Base-by-base conservation (phyloP, 2,329 filamentous ascomycete species). In the Ophiocordyceps robertsii region DNA sequence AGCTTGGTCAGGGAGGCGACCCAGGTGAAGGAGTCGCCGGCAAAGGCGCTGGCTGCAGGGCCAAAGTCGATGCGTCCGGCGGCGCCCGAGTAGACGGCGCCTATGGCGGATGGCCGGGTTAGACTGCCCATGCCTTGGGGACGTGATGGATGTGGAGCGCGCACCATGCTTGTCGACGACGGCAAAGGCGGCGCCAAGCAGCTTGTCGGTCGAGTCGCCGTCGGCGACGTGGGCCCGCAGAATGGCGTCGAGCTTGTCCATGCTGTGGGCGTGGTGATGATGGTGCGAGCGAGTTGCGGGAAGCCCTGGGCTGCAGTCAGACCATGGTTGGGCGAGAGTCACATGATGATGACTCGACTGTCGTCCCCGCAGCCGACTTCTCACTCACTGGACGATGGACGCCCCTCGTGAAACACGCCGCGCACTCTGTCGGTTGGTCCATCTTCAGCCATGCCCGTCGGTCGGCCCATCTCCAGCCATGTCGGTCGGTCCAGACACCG, bases 1-100 rank as follows among this genome's bases (percentile, higher is more conserved):
- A 69, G 52, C 50, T 69, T 68, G 44, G 64, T 68, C 50, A 66
- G 44, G n/a, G 65, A 68, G 9, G 65, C 65, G 12, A 60, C 52
- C 52, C 55, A 64, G 17, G 56, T 54, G 37, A 68, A 59, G 2
- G 64, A 56, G 33, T 56, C 46, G 1, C 47, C 39, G 2, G 46
- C 47, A 50, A 64, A 69, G 1, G 49, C 44, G 0, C 49, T 43
- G 2, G 65, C 57, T 19, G 47, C 42, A 2, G 40, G 19, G 14
- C 56, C 47, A n/a, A 63, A 48, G 33, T 49, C 55, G 31, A 55
- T 55, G 7, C 61, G 59, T 6, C 66, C 66, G 3, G 63, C 56
- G 0, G 60, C 52, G 36, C 59, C 60, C 24, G 53, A 51, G 47
- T 61, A 67, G 14, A 67, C 38, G 35, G 57, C 41, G 4, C 53